Conservation (phyloP, 805 yeast genomes). For the Candida wancherniae region DNA sequence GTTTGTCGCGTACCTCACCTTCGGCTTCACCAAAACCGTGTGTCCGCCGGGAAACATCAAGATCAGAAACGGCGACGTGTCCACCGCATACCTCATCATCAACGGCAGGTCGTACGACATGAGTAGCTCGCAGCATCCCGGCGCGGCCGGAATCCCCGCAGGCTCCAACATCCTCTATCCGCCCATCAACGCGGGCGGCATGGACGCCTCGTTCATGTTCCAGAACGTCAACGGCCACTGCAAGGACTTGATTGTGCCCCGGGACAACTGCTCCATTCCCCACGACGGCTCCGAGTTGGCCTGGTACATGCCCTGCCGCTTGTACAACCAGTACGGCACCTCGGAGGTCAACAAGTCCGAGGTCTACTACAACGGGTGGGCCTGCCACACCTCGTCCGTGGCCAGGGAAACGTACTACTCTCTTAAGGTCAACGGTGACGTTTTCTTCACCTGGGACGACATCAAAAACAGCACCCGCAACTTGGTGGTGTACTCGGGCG, state of each 20-base stretch:
- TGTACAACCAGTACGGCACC: conserved; percentile 67
- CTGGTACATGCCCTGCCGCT: conserved; percentile 95
- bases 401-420: conserved; percentile 69
- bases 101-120: conserved; percentile 80
- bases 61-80: conserved; percentile 56
- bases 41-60: conserved; percentile 49
- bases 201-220: conserved; percentile 76
- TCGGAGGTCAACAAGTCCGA: conserved; percentile 57
- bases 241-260: conserved; percentile 68
- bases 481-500: conserved; percentile 84
- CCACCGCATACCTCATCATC: conserved; percentile 59
- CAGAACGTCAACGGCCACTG: conserved; percentile 94
- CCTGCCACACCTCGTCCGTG: conserved; percentile 66
- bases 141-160: conserved; percentile 68
- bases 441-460: conserved; percentile 89
- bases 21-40: conserved; percentile 84
- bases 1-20: conserved; percentile 78
- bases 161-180: conserved; percentile 77
- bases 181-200: conserved; percentile 83
- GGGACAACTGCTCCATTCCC: conserved; percentile 68
- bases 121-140: conserved; percentile 70
- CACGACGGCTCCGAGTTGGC: conserved; percentile 58
- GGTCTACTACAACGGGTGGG: conserved; percentile 76
- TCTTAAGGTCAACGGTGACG: conserved; percentile 61
- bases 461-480: conserved; percentile 62